Percentiles rank a stretch among this genome's conserved stretches.
These are phyloP conservation scores for Botrytis fabae DNA, from an alignment of 2,329 filamentous ascomycete genomes.

Conservation along the genomic window DNA sequence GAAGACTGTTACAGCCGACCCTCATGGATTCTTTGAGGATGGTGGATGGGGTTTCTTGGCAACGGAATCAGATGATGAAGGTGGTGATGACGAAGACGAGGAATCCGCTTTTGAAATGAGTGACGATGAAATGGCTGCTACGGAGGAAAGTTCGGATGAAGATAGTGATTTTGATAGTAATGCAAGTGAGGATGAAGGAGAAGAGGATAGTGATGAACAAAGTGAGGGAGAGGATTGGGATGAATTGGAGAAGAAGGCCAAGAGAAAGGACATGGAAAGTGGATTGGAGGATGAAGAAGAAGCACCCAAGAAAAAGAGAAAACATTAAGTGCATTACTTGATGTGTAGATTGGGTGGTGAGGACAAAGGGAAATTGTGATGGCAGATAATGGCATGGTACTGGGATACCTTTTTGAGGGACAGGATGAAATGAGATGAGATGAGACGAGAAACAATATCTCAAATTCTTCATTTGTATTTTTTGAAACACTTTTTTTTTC, in stretches of 20 bases:
- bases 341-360: not conserved
- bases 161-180: conserved; percentile 94
- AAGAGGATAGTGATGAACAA: conserved; percentile 70
- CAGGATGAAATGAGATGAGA: not conserved
- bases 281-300: conserved; percentile 72
- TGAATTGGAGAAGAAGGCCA: conserved; percentile 87
- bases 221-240: conserved; percentile 92
- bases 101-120: conserved; percentile 91
- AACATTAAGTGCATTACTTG: conserved; percentile 42
- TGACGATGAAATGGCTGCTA: conserved; percentile 73
- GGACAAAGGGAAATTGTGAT: not conserved
- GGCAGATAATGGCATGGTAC: not conserved
- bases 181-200: conserved; percentile 76
- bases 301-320: conserved; percentile 70
- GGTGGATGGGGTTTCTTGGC: conserved; percentile 94
- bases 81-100: conserved; percentile 74
- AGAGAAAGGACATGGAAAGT: conserved; percentile 73
- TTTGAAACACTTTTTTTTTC: not conserved
- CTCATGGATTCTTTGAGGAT: conserved; percentile 91
- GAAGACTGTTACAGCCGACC: conserved; percentile 95
- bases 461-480: conserved; percentile 1
- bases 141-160: conserved; percentile 79
- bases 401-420: not conserved
- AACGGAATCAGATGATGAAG: conserved; percentile 84
- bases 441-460: not conserved